Conservation (phyloP, 2,329 filamentous ascomycete genomes). For the Endoconidiophora polonica region DNA sequence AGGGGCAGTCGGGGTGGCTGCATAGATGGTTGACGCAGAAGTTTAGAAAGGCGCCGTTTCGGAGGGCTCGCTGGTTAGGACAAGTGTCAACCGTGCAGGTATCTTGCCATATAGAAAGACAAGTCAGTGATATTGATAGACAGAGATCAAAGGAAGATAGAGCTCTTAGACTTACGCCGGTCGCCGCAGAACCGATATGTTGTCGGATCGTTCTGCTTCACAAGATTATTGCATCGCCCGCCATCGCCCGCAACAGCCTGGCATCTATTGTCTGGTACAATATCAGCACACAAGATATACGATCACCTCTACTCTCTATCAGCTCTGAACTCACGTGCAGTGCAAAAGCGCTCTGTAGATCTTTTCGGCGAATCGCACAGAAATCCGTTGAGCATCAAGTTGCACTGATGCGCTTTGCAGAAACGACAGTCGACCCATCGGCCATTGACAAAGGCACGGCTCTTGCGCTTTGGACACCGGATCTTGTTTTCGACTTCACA, state of each 20-base stretch:
- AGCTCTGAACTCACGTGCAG: conserved; percentile 7
- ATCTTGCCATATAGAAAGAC: conserved; percentile 12
- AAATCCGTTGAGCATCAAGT: background rate
- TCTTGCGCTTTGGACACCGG: conserved; percentile 5
- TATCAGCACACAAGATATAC: background rate
- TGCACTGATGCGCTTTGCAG: conserved; percentile 8
- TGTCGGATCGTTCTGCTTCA: conserved; percentile 15
- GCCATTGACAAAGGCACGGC: background rate
- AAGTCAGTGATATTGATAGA: background rate
- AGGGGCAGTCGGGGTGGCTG: conserved; percentile 13
- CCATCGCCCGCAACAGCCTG: conserved; percentile 6
- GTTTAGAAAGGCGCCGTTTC: background rate
- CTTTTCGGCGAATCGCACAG: conserved; percentile 8
- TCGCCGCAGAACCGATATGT: conserved; percentile 15
- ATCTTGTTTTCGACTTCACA: conserved; percentile 4
- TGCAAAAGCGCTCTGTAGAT: conserved; percentile 1
- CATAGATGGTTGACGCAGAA: conserved; percentile 18
- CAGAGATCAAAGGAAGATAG: background rate
- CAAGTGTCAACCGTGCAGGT: conserved; percentile 15
- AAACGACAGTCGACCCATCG: background rate
- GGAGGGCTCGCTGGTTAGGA: conserved; percentile 1
- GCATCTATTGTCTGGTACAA: conserved; percentile 13
- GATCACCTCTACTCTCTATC: background rate
- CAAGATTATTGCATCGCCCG: conserved; percentile 13
- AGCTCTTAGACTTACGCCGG: conserved; percentile 12